These are phyloP conservation scores for Umbellularia californica DNA, from an alignment of 164 flowering plant species.

Conservation along the genomic window DNA sequence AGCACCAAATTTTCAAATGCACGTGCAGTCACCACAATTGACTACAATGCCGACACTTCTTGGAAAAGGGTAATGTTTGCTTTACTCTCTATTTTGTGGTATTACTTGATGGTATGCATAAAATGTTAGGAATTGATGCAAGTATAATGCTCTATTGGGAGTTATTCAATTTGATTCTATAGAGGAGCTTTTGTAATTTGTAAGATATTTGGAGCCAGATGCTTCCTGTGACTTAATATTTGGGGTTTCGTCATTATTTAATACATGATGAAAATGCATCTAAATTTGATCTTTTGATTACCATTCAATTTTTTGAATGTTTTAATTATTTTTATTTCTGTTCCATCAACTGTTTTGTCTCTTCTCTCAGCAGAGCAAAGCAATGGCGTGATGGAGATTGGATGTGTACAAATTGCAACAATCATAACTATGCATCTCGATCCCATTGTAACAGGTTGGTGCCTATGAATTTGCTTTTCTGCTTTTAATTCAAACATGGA, in stretches of 20 bases:
- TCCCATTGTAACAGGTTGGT: slow-evolving; percentile 75
- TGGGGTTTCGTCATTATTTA: background rate
- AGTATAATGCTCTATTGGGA: background rate
- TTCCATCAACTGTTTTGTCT: background rate
- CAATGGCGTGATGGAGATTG: slow-evolving; percentile 98
- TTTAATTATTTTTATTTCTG: background rate
- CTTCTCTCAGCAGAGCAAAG: slow-evolving; percentile 51
- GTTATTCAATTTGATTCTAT: background rate
- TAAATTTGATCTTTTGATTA: background rate
- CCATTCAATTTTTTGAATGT: background rate
- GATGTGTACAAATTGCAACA: slow-evolving; percentile 93
- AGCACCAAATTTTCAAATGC: slow-evolving; percentile 40
- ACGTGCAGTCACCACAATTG: slow-evolving; percentile 41
- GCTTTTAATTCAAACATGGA: background rate
- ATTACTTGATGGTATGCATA: background rate
- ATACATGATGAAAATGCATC: background rate
- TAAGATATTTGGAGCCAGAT: background rate
- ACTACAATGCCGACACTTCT: slow-evolving; percentile 49
- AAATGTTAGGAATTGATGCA: background rate
- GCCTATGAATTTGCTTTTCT: background rate
- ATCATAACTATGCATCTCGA: slow-evolving; percentile 91
- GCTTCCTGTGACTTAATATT: background rate
- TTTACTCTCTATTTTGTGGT: background rate
- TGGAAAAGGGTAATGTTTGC: slow-evolving; percentile 68
- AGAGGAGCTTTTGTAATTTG: background rate